A percentile compares a stretch with the other conserved stretches of the same genome.
These are phyloP conservation scores for Osmanthus fragrans DNA, from an alignment of 257 asterid species.

Conservation along the genomic window DNA sequence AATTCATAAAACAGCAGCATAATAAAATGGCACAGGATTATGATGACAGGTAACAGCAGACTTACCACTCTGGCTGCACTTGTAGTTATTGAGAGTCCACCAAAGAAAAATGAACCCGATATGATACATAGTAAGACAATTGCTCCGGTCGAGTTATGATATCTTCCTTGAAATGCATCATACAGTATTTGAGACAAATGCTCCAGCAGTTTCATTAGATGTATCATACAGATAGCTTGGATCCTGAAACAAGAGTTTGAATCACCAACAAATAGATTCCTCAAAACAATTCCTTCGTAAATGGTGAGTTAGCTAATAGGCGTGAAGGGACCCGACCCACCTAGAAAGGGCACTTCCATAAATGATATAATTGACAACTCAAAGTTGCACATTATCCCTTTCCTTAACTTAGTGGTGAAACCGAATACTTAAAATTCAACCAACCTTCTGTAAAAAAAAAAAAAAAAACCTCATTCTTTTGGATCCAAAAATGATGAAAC, in stretches of 20 bases:
- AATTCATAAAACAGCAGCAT: no score
- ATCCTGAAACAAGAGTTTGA: conserved; percentile 23
- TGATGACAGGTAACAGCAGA: neutral
- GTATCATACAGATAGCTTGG: conserved; percentile 32
- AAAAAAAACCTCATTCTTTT: no score
- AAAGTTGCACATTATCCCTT: no score
- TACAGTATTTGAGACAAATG: conserved; percentile 47
- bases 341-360: neutral
- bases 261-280: no score
- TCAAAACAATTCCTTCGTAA: neutral
- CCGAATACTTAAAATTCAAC: no score
- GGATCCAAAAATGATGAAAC: no score
- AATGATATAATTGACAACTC: no score
- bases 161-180: conserved; percentile 47
- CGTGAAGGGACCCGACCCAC: neutral
- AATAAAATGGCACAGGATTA: no score
- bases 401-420: no score
- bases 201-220: conserved; percentile 42
- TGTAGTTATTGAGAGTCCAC: conserved; percentile 47
- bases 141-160: conserved; percentile 32
- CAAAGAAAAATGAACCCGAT: conserved; percentile 53
- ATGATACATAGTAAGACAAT: conserved; percentile 33
- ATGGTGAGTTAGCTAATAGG: neutral
- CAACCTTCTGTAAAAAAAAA: no score
- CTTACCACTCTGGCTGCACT: conserved; percentile 53